Percentiles rank a stretch among this genome's conserved stretches.
These are phyloP conservation scores for Candida gigantensis DNA, from an alignment of 1,139 yeast species.

Conservation along the genomic window DNA sequence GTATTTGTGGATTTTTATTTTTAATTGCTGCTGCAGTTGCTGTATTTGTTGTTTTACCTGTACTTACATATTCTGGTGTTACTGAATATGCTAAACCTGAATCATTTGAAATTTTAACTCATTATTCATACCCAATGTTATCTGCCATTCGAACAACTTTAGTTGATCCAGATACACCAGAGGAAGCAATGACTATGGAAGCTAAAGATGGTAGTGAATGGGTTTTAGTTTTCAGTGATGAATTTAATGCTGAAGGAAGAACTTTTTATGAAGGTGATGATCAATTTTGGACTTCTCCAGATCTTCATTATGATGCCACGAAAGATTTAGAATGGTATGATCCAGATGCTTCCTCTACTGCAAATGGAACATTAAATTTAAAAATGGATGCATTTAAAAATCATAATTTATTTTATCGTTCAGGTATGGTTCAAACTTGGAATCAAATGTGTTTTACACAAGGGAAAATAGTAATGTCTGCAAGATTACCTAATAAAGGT, in stretches of 20 bases:
- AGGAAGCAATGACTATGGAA: slow-evolving; percentile 44
- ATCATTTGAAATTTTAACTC: slow-evolving; percentile 49
- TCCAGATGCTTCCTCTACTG: slow-evolving; percentile 77
- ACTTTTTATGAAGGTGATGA: slow-evolving; percentile 83
- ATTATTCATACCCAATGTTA: slow-evolving; percentile 59
- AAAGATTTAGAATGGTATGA: slow-evolving; percentile 85
- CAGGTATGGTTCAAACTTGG: slow-evolving; percentile 88
- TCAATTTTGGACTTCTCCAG: slow-evolving; percentile 78
- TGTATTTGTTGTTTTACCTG: slow-evolving; percentile 73
- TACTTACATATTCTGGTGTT: slow-evolving; percentile 71
- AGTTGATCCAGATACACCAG: slow-evolving; percentile 82
- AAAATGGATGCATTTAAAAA: slow-evolving; percentile 72
- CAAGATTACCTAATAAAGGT: slow-evolving; percentile 74
- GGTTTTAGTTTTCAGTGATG: slow-evolving; percentile 78
- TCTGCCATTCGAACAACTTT: slow-evolving; percentile 62
- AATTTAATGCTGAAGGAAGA: slow-evolving; percentile 79
- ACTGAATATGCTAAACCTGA: slow-evolving; percentile 34
- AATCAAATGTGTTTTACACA: slow-evolving; percentile 79
- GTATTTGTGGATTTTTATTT: slow-evolving; percentile 56
- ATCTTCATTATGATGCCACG: slow-evolving; percentile 78
- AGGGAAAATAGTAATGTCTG: slow-evolving; percentile 70
- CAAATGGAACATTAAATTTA: slow-evolving; percentile 62
- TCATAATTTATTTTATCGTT: slow-evolving; percentile 72
- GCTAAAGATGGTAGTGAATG: slow-evolving; percentile 59
- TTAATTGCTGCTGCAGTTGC: slow-evolving; percentile 58